Percentiles rank a stretch among this genome's conserved stretches.
phyloP scores from a whole-genome alignment of 2,329 filamentous ascomycete genomes.

The Tolypocladium cylindrosporum region DNA sequence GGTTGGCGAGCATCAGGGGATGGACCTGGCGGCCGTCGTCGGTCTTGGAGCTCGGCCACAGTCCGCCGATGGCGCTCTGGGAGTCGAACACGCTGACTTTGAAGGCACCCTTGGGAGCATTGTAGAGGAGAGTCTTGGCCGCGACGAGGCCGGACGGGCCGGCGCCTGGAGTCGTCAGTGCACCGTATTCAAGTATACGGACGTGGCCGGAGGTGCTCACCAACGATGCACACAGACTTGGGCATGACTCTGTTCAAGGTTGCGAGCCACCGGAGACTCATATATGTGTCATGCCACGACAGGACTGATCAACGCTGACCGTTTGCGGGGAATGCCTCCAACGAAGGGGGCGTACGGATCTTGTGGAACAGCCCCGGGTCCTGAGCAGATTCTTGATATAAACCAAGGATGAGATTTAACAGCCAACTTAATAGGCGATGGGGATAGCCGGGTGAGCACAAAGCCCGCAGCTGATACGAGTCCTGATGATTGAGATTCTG shows the following conservation, averaged over 20 bases:
- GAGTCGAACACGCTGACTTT: conserved; percentile 62
- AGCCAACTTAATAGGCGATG: too few relatives aligned
- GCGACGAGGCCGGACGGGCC: conserved; percentile 60
- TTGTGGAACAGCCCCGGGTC: too few relatives aligned
- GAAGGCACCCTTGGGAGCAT: conserved; percentile 45
- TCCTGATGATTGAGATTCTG: too few relatives aligned
- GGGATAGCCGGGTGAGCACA: too few relatives aligned
- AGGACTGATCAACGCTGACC: not conserved
- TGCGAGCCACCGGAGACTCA: not conserved
- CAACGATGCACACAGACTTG: conserved; percentile 31
- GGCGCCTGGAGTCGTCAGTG: conserved; percentile 37
- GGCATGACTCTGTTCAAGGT: conserved; percentile 1
- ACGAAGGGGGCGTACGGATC: too few relatives aligned
- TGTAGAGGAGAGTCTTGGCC: conserved; percentile 62
- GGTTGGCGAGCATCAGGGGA: conserved; percentile 62
- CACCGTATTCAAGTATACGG: not conserved
- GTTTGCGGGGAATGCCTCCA: not conserved
- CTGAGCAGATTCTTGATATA: too few relatives aligned
- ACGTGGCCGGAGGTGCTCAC: conserved; percentile 12
- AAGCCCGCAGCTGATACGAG: too few relatives aligned
- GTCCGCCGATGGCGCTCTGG: conserved; percentile 56
- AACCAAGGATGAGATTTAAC: too few relatives aligned
- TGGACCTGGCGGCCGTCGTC: conserved; percentile 46
- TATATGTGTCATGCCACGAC: conserved; percentile 15
- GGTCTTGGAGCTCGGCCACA: conserved; percentile 55